Evolutionary conservation across 1,284 basidiomycete species (phyloP), one percentile per base, ranked within the genome.

Genomic region (Ganoderma sp.): DNA sequence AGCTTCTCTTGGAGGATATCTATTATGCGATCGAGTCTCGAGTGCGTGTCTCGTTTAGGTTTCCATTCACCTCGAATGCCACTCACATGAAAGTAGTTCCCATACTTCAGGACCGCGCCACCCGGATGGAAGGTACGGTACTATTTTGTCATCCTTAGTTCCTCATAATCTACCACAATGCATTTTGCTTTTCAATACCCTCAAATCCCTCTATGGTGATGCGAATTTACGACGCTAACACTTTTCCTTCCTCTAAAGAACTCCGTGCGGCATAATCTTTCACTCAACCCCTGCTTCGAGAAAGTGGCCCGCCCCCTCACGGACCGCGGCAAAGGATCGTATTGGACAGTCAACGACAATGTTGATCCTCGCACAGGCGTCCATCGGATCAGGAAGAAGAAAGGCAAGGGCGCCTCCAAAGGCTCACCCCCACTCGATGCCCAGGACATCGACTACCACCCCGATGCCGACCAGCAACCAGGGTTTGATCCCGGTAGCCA

Each of bases 241-340:
- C 34, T 34, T 19, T 52, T 64, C 9, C 37, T 39, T 19, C 62
- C 45, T 58, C 22, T 34, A 15, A 32, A 98, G 91, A 97, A 97
- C 79, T 97, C 96, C 52, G 95, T 98, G 73, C 90, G 96, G 61
- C 96, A 97, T 81, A 97, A 97, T 75, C 86, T 98, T 25, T 96
- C 94, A 9, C 86, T 97, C 71, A 97, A 97, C 78, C 94, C 95
- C 70, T 96, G 94, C 75, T 97, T 97, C 78, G 91, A 96, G 79
- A 96, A 96, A 79, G 92, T 96, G 14, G 90, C 95, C 1, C 89
- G 95, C 22, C 94, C 95, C 17, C 84, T 95, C 65, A 95, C 94
- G 19, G 95, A 96, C 75, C 89, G 93, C 65, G 92, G 92, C 63
- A 94, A 94, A 76, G 92, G 92, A 32, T 94, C 92, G 0, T 94